Percentiles rank a stretch among this genome's conserved stretches.
These are phyloP conservation scores for Artomyces pyxidatus DNA, from an alignment of 768 basidiomycete species.

Conservation along the genomic window DNA sequence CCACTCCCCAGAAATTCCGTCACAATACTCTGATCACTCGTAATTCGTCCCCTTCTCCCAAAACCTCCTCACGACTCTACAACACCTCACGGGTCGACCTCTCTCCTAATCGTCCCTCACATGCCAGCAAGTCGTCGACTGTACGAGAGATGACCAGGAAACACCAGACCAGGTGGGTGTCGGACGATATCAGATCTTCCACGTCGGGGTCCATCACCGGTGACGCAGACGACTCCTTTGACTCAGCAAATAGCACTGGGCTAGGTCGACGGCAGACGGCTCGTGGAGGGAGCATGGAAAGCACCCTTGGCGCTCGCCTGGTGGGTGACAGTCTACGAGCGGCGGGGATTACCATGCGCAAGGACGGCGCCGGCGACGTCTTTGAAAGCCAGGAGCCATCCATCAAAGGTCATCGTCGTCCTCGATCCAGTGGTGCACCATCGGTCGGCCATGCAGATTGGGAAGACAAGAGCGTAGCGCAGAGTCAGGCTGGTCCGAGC, in stretches of 20 bases:
- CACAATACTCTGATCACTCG: conserved; percentile 10
- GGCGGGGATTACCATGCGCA: conserved; percentile 49
- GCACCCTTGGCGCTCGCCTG: conserved; percentile 50
- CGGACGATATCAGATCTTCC: conserved; percentile 33
- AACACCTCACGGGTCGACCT: conserved; percentile 12
- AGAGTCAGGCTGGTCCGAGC: conserved; percentile 1
- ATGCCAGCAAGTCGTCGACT: conserved; percentile 33
- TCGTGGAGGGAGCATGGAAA: conserved; percentile 67
- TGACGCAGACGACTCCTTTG: conserved; percentile 20
- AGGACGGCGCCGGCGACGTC: conserved; percentile 27
- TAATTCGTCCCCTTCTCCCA: conserved; percentile 10
- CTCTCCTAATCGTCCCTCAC: conserved; percentile 23
- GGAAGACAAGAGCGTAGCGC: neutral
- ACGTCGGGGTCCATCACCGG: conserved; percentile 18
- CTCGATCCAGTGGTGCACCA: neutral
- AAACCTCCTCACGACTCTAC: conserved; percentile 15
- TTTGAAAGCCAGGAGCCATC: conserved; percentile 18
- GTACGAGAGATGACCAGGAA: conserved; percentile 40
- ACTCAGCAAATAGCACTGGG: conserved; percentile 6
- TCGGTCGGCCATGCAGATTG: neutral
- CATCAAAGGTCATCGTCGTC: neutral
- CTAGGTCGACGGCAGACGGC: conserved; percentile 46
- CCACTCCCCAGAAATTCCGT: conserved; percentile 14
- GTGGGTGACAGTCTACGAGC: conserved; percentile 63
- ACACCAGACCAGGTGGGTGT: conserved; percentile 47